Conservation (phyloP, 2,329 filamentous ascomycete genomes). For the Cordyceps fumosorosea region DNA sequence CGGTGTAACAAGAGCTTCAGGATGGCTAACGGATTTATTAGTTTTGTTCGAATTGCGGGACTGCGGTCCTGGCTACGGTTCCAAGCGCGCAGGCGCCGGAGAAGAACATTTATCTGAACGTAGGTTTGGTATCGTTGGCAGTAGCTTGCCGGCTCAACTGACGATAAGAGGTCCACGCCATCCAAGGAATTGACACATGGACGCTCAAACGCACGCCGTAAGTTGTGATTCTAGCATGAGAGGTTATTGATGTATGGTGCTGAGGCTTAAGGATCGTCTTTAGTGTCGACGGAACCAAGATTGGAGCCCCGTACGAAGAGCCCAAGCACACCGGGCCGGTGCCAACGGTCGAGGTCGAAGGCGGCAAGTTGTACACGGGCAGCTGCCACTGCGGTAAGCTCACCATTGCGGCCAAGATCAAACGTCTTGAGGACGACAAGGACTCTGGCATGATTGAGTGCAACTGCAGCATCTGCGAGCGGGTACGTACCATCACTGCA, state of each 20-base stretch:
- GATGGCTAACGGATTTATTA: slow-evolving; percentile 24
- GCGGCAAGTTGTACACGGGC: slow-evolving; percentile 38
- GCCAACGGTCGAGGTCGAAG: slow-evolving; percentile 31
- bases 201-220: slow-evolving; percentile 31
- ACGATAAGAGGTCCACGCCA: slow-evolving; percentile 29
- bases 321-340: slow-evolving; percentile 34
- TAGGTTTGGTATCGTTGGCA: slow-evolving; percentile 20
- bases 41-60: slow-evolving; percentile 49
- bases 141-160: background rate
- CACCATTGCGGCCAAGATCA: slow-evolving; percentile 34
- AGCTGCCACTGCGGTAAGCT: slow-evolving; percentile 49
- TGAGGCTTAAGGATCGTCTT: background rate
- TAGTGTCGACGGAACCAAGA: slow-evolving; percentile 33
- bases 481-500: slow-evolving; percentile 24
- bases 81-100: slow-evolving; percentile 22
- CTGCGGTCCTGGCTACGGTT: slow-evolving; percentile 29
- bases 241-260: background rate
- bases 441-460: slow-evolving; percentile 32
- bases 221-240: slow-evolving; percentile 16
- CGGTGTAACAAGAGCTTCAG: no score
- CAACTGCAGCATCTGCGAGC: slow-evolving; percentile 45
- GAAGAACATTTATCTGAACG: slow-evolving; percentile 36
- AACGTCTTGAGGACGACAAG: slow-evolving; percentile 34
- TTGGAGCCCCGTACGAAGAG: slow-evolving; percentile 27
- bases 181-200: slow-evolving; percentile 40